These are phyloP conservation scores for Paspalum vaginatum DNA, from an alignment of 176 grass and related monocot species.

Conservation along the genomic window DNA sequence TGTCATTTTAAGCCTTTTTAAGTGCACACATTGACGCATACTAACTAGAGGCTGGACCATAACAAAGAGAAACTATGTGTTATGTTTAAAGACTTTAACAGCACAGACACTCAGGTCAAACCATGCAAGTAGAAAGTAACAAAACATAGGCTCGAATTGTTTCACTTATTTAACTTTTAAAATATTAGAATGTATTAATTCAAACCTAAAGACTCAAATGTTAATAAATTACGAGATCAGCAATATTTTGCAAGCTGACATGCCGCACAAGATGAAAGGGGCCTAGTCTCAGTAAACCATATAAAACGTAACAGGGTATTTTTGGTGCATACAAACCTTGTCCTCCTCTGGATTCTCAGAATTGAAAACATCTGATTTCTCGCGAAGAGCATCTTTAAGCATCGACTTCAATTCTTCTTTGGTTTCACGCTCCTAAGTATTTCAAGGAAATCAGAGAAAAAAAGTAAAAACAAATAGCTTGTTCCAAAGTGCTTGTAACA, in stretches of 20 bases:
- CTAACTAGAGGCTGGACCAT: slow-evolving; percentile 8
- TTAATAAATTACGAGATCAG: neutral
- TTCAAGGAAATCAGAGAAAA: slow-evolving; percentile 23
- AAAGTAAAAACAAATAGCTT: slow-evolving; percentile 25
- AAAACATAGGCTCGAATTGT: neutral
- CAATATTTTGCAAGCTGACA: neutral
- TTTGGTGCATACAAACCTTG: slow-evolving; percentile 54
- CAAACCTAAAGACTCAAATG: slow-evolving; percentile 10
- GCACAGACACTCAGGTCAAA: slow-evolving; percentile 25
- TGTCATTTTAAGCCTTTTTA: slow-evolving; percentile 49
- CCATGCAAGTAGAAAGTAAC: neutral
- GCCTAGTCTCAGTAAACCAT: neutral
- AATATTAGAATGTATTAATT: neutral
- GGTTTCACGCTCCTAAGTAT: slow-evolving; percentile 58
- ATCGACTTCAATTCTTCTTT: slow-evolving; percentile 91
- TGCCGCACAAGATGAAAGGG: slow-evolving; percentile 4
- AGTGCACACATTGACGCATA: slow-evolving; percentile 27
- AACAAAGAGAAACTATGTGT: neutral
- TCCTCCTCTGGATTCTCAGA: slow-evolving; percentile 89
- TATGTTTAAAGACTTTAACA: neutral
- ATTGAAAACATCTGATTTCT: slow-evolving; percentile 98
- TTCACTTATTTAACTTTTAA: neutral
- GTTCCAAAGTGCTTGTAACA: slow-evolving; percentile 4
- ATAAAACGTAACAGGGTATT: slow-evolving; percentile 17
- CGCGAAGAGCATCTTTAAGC: slow-evolving; percentile 81